Base-by-base conservation (phyloP, 441 rosid species). In the Omphalea diandra region DNA sequence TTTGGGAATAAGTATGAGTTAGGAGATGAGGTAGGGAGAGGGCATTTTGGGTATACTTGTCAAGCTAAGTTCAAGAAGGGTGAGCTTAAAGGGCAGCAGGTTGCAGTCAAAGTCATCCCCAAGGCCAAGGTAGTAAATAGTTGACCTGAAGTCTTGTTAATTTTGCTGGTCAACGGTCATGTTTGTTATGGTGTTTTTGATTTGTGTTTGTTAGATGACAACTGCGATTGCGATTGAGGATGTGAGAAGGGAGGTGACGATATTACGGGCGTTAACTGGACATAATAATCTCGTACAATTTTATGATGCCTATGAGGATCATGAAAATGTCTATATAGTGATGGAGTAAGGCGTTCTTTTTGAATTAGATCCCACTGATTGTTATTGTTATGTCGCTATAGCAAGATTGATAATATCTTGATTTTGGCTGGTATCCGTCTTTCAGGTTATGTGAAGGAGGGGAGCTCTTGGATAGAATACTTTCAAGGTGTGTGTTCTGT, bases 371-470 rank as follows among this genome's bases (percentile, higher is more conserved):
- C 36, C 7, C 12, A 11, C 14, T 61, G n/a, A n/a, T n/a, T n/a
- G n/a, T 52, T 20, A 55, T 54, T 43, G 59, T 35, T 18, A 41
- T n/a, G 14, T 52, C 31, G 20, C 49, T 46, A 53, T 52, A 56
- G 44, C 31, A 14, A 40, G 14, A 41, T 58, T 15, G 40, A 40
- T 54, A 1, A 15, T 20, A 7, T 24, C 33, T 29, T 9, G 69
- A n/a, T 69, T 73, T 0, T 44, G 46, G 50, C n/a, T 65, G 44
- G 29, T 17, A 24, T 70, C 67, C 27, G 38, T 77, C 24, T 80
- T 67, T 64, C 82, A 95, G 99, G 87, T 75, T 95, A 70, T 95
- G 99, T 79, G 97, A 92, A 90, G 99, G 99, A 67, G 99, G 99
- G 68, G 99, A 95, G 80, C 99, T 95, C 63, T 78, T 95, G 65